Percentiles rank a stretch among this genome's conserved stretches.
Conservation (phyloP, 2,329 filamentous ascomycete genomes). For the Calonectria hawksworthii region DNA sequence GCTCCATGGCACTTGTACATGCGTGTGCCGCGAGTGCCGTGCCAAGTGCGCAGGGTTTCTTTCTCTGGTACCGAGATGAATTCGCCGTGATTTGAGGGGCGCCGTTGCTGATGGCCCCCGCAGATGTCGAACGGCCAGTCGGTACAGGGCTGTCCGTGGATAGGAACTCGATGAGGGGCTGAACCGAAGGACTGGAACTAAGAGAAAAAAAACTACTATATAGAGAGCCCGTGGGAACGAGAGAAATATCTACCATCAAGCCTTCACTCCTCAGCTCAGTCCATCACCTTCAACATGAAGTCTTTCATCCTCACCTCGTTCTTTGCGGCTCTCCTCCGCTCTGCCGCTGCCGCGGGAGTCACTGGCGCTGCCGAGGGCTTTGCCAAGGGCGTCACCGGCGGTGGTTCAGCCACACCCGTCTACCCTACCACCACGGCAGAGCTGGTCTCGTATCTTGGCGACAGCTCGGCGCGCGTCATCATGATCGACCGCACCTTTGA, state of each 20-base stretch:
- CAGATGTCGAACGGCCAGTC: not conserved
- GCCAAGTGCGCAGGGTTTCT: not conserved
- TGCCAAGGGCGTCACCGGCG: conserved; percentile 70
- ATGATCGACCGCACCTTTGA: conserved; percentile 68
- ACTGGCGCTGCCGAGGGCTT: conserved; percentile 56
- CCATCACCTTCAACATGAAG: not conserved
- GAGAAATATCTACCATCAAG: not conserved
- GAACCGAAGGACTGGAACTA: not conserved
- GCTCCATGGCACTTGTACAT: not conserved
- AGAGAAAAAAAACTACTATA: not conserved
- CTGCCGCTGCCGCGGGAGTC: conserved; percentile 37
- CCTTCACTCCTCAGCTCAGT: not conserved
- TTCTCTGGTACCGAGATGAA: conserved; percentile 5
- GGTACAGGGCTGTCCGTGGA: not conserved
- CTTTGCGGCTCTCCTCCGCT: conserved; percentile 1
- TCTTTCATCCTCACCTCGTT: not conserved
- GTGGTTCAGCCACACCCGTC: conserved; percentile 67
- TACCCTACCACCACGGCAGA: conserved; percentile 67
- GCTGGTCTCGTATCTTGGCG: conserved; percentile 70
- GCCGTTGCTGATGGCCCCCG: not conserved
- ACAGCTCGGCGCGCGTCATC: conserved; percentile 66
- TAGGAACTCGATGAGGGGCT: not conserved
- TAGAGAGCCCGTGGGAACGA: not conserved
- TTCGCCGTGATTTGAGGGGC: conserved; percentile 4
- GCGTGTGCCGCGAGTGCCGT: not conserved